Evolutionary conservation across 805 yeast species (phyloP).

Genomic region (Hanseniaspora jakobsenii): DNA sequence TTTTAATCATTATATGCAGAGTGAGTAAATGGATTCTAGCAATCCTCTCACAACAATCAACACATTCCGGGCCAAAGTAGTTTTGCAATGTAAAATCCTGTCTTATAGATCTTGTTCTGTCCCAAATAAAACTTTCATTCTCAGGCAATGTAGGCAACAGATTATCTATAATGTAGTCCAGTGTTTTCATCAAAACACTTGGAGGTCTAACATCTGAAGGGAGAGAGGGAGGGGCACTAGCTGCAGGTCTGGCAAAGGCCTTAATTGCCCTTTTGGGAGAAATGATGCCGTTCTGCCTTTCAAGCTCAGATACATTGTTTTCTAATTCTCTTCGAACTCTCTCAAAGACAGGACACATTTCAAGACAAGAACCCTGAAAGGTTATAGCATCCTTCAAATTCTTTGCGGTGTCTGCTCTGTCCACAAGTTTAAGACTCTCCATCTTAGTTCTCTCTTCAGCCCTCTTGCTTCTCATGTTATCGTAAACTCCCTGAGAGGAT

Average conservation of each 20-base stretch:
- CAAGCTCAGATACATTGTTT: slow-evolving; percentile 70
- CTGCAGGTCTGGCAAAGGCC: slow-evolving; percentile 92
- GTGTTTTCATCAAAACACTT: slow-evolving; percentile 47
- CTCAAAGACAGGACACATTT: slow-evolving; percentile 93
- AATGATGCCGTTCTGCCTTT: slow-evolving; percentile 54
- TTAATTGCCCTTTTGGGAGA: slow-evolving; percentile 58
- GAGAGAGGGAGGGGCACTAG: slow-evolving; percentile 94
- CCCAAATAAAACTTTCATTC: slow-evolving; percentile 89
- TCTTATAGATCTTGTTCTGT: slow-evolving; percentile 87
- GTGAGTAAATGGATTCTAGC: slow-evolving; percentile 77
- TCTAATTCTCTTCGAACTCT: slow-evolving; percentile 77
- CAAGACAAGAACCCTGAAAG: slow-evolving; percentile 78
- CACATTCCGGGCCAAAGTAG: slow-evolving; percentile 83
- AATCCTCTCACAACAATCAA: slow-evolving; percentile 82
- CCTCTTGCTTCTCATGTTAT: slow-evolving; percentile 59
- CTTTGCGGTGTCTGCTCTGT: slow-evolving; percentile 71
- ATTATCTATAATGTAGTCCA: slow-evolving; percentile 58
- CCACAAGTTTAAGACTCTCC: slow-evolving; percentile 76
- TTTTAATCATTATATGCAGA: slow-evolving; percentile 74
- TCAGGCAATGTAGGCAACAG: slow-evolving; percentile 61
- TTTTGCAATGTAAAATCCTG: slow-evolving; percentile 96
- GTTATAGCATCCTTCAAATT: slow-evolving; percentile 76
- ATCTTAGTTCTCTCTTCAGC: slow-evolving; percentile 62
- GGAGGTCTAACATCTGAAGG: slow-evolving; percentile 98
- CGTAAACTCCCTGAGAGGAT: slow-evolving; percentile 64